Base-by-base conservation (phyloP, 768 basidiomycete species). In the Trametes gibbosa region DNA sequence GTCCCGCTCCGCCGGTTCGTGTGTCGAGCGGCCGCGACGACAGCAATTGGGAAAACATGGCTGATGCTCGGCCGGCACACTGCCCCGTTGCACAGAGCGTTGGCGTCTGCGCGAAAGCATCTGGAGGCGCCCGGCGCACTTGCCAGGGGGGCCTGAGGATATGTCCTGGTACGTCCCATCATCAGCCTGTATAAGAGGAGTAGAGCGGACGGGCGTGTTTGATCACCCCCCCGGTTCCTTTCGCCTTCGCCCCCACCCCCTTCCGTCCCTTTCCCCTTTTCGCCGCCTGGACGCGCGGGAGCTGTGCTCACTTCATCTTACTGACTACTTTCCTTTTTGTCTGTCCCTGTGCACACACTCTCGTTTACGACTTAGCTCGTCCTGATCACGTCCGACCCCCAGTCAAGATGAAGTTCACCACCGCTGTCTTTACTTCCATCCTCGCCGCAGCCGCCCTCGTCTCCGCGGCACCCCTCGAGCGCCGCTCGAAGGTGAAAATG, bases 331-430 rank as follows among this genome's bases (percentile, higher is more conserved):
- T 50, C 42, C 24, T 63, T 62, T 27, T 49, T 40, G 24, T 37
- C 54, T 62, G 8, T 24, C n/a, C 37, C 32, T 21, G 39, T 24
- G n/a, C 50, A 12, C 16, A 10, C 53, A 41, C 48, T 3, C 35
- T 56, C 57, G 24, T 52, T 62, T 47, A 53, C 50, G 53, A 56
- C 54, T 46, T 39, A 47, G 14, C 25, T 21, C 50, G n/a, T 25
- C 35, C 25, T 27, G 25, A 39, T 23, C 46, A 47, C 29, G 47
- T 45, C 43, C 21, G 43, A 45, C 43, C 19, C 43, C 35, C 46
- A 48, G 53, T 16, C 59, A 60, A 52, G 50, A 67, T 67, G 66
- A 67, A 65, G 66, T 59, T 62, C 60, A 48, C 59, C 35, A 24
- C 61, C 17, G 39, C 63, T 19, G 49, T 61, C 46, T 42, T 61